These are phyloP conservation scores for Lactarius hengduanensis DNA, from an alignment of 768 basidiomycete genomes.

Conservation along the genomic window DNA sequence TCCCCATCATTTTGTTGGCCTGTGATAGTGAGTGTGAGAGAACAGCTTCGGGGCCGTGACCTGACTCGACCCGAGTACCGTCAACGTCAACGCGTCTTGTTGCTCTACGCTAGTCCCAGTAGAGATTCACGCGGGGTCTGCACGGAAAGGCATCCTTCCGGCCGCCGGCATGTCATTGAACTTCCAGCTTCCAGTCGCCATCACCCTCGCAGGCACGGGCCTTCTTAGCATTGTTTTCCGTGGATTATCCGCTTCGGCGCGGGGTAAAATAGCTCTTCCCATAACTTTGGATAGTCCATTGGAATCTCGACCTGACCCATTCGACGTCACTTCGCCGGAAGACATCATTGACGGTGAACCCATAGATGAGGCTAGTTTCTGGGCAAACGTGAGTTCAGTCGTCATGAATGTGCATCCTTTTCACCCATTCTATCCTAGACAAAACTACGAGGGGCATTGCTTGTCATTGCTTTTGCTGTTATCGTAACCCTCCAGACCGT, in stretches of 20 bases:
- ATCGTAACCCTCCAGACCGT: constrained; percentile 52
- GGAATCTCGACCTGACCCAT: constrained; percentile 48
- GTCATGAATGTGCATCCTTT: background rate
- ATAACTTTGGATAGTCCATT: constrained; percentile 34
- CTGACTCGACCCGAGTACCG: background rate
- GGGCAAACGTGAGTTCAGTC: constrained; percentile 46
- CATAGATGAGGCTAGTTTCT: constrained; percentile 58
- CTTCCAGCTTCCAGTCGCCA: constrained; percentile 59
- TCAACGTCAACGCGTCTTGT: background rate
- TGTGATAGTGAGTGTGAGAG: background rate
- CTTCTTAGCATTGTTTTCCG: constrained; percentile 46
- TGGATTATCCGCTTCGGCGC: constrained; percentile 41
- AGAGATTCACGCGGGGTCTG: too few species aligned
- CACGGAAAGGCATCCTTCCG: background rate
- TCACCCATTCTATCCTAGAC: constrained; percentile 4
- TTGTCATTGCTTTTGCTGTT: constrained; percentile 46
- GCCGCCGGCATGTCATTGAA: constrained; percentile 47
- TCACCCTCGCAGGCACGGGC: constrained; percentile 44
- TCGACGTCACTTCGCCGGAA: constrained; percentile 69
- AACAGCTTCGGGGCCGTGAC: background rate
- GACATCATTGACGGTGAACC: constrained; percentile 69
- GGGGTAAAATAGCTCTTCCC: constrained; percentile 56
- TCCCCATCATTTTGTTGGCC: background rate
- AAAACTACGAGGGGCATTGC: constrained; percentile 12
- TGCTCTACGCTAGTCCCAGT: background rate